These are phyloP conservation scores for Lyophyllum shimeji DNA, from an alignment of 768 basidiomycete genomes.

Conservation along the genomic window DNA sequence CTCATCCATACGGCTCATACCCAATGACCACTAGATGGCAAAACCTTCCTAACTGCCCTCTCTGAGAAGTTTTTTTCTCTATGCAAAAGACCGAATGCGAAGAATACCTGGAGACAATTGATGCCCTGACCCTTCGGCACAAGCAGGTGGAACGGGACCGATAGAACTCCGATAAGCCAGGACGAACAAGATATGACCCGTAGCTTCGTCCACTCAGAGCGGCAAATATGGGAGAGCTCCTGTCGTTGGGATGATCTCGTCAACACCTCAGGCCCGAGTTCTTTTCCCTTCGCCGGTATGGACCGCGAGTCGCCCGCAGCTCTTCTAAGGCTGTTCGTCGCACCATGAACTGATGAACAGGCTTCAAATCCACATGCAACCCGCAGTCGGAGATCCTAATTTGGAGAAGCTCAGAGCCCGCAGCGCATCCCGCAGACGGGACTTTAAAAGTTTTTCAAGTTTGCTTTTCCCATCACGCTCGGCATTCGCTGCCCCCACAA, in stretches of 20 bases:
- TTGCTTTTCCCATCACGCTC: background rate
- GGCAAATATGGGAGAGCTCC: background rate
- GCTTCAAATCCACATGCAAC: background rate
- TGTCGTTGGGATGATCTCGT: background rate
- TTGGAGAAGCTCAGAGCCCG: background rate
- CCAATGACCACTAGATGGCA: background rate
- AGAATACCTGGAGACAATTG: background rate
- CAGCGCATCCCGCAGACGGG: background rate
- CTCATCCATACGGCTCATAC: background rate
- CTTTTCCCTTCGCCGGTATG: background rate
- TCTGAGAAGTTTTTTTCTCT: background rate
- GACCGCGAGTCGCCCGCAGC: background rate
- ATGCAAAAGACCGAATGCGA: background rate
- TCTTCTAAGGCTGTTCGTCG: background rate
- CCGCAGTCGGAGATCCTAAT: background rate
- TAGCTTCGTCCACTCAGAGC: background rate
- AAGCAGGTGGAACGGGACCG: background rate
- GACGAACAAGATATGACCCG: background rate
- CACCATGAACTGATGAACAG: background rate
- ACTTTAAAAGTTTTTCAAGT: background rate
- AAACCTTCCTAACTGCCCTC: background rate
- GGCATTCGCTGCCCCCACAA: background rate
- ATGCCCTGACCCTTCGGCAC: background rate
- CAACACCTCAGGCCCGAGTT: background rate
- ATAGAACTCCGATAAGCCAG: background rate